phyloP scores from a whole-genome alignment of 768 basidiomycete genomes.

The Pholiota microspora region DNA sequence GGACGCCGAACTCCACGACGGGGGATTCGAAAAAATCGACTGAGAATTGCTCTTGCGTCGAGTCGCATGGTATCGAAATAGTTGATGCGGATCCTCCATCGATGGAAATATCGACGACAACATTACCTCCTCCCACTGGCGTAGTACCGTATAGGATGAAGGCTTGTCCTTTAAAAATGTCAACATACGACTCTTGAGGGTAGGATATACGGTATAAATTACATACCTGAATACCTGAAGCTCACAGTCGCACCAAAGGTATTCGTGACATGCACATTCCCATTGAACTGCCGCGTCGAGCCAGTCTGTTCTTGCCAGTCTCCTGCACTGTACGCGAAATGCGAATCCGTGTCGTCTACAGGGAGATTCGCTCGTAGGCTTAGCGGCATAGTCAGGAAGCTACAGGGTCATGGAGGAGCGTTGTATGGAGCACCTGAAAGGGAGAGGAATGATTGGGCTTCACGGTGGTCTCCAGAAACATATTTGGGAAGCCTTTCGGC shows the following conservation, averaged over 20 bases:
- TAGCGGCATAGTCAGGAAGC: not conserved
- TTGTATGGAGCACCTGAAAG: not conserved
- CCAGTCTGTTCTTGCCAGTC: not conserved
- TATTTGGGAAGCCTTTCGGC: no score
- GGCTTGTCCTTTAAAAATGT: not conserved
- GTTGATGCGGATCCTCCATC: not conserved
- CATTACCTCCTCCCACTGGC: not conserved
- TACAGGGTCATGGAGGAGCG: not conserved
- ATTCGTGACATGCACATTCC: not conserved
- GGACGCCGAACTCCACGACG: not conserved
- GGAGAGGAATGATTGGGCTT: no score
- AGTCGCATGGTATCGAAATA: not conserved
- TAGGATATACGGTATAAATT: not conserved
- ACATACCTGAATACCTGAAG: not conserved
- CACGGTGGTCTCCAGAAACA: no score
- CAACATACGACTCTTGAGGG: not conserved
- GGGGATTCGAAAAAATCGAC: not conserved
- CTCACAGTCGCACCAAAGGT: conserved; percentile 1
- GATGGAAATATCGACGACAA: not conserved
- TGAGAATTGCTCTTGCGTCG: not conserved
- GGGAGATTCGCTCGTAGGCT: conserved; percentile 2
- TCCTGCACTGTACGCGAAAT: not conserved
- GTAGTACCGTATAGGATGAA: not conserved
- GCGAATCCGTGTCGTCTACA: conserved; percentile 2
- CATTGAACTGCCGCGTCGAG: conserved; percentile 2